Base-by-base conservation (phyloP, 768 basidiomycete genomes). In the Phaeolepiota aurea region DNA sequence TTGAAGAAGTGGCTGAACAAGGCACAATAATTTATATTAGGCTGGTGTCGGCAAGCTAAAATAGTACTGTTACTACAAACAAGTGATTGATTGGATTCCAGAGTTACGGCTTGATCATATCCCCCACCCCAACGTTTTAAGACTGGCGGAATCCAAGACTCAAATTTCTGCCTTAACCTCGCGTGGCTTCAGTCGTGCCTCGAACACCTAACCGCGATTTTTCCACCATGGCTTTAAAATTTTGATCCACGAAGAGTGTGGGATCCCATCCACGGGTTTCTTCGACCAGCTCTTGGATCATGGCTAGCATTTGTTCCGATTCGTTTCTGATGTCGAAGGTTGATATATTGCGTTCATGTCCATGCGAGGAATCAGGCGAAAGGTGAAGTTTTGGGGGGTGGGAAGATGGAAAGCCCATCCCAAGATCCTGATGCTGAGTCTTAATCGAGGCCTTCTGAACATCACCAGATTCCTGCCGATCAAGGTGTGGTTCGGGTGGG, bases 1-100 rank as follows among this genome's bases (percentile, higher is more conserved):
- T 59, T 91, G 41, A 85, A 75, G 54, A 86, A 84, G 54, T 90
- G 88, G 88, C 64, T 88, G 40, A 75, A 60, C 37, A 85, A 79
- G 47, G 72, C 73, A 1, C 64, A 65, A 63, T 44, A 14, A 32
- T 32, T 44, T n/a, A n/a, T n/a, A n/a, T 41, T n/a, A 23, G 32
- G 30, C 32, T 18, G 12, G 32, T 37, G n/a, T n/a, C 11, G 37
- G 33, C 35, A 35, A 40, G 20, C 20, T 18, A 13, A 20, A 11
- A 14, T 25, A 45, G 37, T 14, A 48, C 50, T 9, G 43, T 40
- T 10, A 51, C 47, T 48, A 20, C n/a, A 32, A 30, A 40, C 19
- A 18, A 32, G 32, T 51, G n/a, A n/a, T n/a, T n/a, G n/a, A n/a
- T n/a, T n/a, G n/a, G n/a, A n/a, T n/a, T n/a, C n/a, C n/a, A n/a